Conservation (phyloP, 805 yeast genomes). For the Pichia deserticola region DNA sequence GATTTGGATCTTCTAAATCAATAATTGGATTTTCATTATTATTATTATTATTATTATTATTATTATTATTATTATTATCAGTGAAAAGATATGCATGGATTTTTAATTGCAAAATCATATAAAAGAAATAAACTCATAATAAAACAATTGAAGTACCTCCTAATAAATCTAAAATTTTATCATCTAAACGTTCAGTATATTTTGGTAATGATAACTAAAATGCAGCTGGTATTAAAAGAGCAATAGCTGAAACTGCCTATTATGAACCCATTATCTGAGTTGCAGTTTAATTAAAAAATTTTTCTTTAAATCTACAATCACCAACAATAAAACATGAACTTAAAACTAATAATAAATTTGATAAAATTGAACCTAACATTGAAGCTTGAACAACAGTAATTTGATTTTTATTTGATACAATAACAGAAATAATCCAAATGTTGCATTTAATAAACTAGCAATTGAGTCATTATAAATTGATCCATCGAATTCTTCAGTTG, state of each 20-base stretch:
- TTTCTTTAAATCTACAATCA: slow-evolving; percentile 80
- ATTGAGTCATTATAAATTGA: slow-evolving; percentile 78
- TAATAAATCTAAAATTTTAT: slow-evolving; percentile 60
- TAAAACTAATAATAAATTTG: slow-evolving; percentile 79
- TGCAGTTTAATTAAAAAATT: slow-evolving; percentile 87
- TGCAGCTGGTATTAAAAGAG: slow-evolving; percentile 91
- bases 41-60: neutral
- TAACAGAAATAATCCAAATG: slow-evolving; percentile 94
- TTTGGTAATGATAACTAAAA: slow-evolving; percentile 73
- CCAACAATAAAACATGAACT: slow-evolving; percentile 97
- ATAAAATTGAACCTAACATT: slow-evolving; percentile 90
- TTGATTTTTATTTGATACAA: slow-evolving; percentile 81
- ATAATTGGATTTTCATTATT: slow-evolving; percentile 23
- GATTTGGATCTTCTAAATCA: neutral
- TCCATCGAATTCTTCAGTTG: slow-evolving; percentile 87
- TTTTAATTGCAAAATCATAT: slow-evolving; percentile 78
- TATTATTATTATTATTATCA: slow-evolving; percentile 29
- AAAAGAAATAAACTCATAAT: slow-evolving; percentile 68
- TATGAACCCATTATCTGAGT: slow-evolving; percentile 97
- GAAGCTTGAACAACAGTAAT: slow-evolving; percentile 94
- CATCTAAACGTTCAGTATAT: slow-evolving; percentile 20
- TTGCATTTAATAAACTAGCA: slow-evolving; percentile 93
- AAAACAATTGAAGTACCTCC: slow-evolving; percentile 81
- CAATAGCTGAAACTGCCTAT: slow-evolving; percentile 84
- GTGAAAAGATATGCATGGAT: slow-evolving; percentile 80